Evolutionary conservation across 2,329 filamentous ascomycete species (phyloP).

Genomic region (Hypocreales sp.): DNA sequence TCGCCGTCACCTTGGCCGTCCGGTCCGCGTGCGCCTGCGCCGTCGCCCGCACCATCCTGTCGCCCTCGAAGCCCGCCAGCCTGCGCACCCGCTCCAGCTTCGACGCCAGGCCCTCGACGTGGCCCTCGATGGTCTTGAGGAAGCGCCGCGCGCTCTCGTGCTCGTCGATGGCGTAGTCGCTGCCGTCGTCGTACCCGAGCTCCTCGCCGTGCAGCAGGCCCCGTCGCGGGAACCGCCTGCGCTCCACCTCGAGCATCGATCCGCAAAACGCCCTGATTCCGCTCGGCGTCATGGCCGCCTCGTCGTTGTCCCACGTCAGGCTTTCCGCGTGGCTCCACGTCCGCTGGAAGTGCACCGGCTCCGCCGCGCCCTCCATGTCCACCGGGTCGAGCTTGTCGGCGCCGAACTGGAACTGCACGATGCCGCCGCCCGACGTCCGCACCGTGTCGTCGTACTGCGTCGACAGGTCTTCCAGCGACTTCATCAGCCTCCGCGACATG

Average conservation of each 20-base stretch:
- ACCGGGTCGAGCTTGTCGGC: slow-evolving; percentile 91
- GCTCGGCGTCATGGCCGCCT: slow-evolving; percentile 54
- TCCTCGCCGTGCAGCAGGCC: slow-evolving; percentile 41
- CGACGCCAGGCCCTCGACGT: slow-evolving; percentile 47
- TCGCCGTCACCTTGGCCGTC: slow-evolving; percentile 68
- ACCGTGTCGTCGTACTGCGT: slow-evolving; percentile 92
- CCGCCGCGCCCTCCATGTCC: slow-evolving; percentile 91
- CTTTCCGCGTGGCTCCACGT: slow-evolving; percentile 74
- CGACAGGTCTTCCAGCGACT: slow-evolving; percentile 88
- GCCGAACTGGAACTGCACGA: slow-evolving; percentile 96
- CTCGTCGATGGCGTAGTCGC: slow-evolving; percentile 56
- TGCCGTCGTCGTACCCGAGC: slow-evolving; percentile 55
- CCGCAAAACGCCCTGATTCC: slow-evolving; percentile 59
- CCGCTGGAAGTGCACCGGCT: slow-evolving; percentile 80
- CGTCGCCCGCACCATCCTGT: slow-evolving; percentile 7
- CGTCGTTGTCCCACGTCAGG: slow-evolving; percentile 64
- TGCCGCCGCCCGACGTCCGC: slow-evolving; percentile 70
- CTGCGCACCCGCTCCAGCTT: slow-evolving; percentile 40
- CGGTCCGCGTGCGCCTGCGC: slow-evolving; percentile 41
- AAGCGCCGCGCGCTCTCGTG: slow-evolving; percentile 74
- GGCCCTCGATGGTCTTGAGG: slow-evolving; percentile 60
- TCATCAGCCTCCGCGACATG: slow-evolving; percentile 97
- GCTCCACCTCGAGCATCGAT: slow-evolving; percentile 51
- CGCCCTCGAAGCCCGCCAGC: slow-evolving; percentile 31
- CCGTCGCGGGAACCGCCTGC: slow-evolving; percentile 44